These are phyloP conservation scores for Fusarium cyanostomum DNA, from an alignment of 2,329 filamentous ascomycete species.

Conservation along the genomic window DNA sequence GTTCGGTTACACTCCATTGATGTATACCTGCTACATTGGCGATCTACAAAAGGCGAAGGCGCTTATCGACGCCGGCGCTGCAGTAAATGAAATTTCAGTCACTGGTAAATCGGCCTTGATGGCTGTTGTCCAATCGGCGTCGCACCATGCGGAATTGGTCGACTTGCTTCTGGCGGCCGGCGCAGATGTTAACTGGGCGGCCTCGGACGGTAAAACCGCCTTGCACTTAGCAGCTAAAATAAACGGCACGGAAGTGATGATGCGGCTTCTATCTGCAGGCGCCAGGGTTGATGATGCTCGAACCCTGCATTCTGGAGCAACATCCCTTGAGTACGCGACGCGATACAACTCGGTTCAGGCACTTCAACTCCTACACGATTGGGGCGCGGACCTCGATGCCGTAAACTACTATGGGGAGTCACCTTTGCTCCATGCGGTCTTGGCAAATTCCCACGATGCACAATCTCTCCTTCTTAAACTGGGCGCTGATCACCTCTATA, in stretches of 20 bases:
- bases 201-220: fast-evolving
- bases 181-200: background rate
- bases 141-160: background rate
- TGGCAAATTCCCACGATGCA: fast-evolving
- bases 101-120: background rate
- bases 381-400: background rate
- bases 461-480: background rate
- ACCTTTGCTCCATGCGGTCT: background rate
- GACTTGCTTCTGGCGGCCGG: background rate
- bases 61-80: background rate
- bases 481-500: background rate
- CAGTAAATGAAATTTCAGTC: background rate
- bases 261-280: background rate
- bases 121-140: fast-evolving
- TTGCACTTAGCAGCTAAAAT: fast-evolving
- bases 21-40: background rate
- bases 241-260: fast-evolving
- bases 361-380: background rate
- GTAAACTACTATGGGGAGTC: fast-evolving
- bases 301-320: fast-evolving
- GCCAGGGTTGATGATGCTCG: background rate
- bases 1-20: background rate
- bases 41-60: background rate
- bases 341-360: background rate
- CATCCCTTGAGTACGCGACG: background rate